Evolutionary conservation across 495 filamentous ascomycete species (phyloP), one percentile per base, ranked within the genome.

Genomic region (Delitschia confertaspora): DNA sequence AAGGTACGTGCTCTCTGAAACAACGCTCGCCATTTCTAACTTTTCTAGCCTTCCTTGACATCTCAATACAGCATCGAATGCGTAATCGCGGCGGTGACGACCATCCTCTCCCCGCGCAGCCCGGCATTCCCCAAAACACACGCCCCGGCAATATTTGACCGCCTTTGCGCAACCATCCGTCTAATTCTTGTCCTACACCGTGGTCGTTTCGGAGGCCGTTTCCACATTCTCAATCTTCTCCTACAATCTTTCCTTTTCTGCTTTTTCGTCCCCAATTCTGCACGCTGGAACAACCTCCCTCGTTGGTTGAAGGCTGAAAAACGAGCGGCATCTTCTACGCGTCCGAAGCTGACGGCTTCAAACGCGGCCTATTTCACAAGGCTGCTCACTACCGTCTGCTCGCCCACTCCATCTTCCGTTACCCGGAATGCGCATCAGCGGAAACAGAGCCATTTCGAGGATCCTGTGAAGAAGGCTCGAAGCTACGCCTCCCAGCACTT

Each of bases 341-440:
- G 42, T 67, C 46, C 34, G 42, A 63, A 22, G 40, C 64, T 63
- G 13, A 44, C 47, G 8, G 64, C 72, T 23, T 59, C 60, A 1
- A 73, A 86, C 42, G 80, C 81, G 3, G 64, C 69, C 29, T 67
- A 70, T 20, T 86, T 79, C 60, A 69, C 82, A 5, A 76, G 85
- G 4, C 71, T 93, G 19, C 66, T 95, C 22, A 82, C 78, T 4
- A 70, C 82, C 3, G 72, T 93, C 39, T 87, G 82, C 60, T 81
- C 88, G 40, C 88, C 88, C 10, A 82, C 79, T 10, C 74, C 75
- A 11, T 86, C 79, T 0, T 81, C 82, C 3, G 79, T 87, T 1
- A 66, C 78, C 4, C 67, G 71, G 10, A 60, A 68, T 1, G 51
- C 55, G 11, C 68, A 63, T 32, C 51, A 61, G 7, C 55, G 58